Base-by-base conservation (phyloP, 2,329 filamentous ascomycete species). In the Ramichloridium luteum region DNA sequence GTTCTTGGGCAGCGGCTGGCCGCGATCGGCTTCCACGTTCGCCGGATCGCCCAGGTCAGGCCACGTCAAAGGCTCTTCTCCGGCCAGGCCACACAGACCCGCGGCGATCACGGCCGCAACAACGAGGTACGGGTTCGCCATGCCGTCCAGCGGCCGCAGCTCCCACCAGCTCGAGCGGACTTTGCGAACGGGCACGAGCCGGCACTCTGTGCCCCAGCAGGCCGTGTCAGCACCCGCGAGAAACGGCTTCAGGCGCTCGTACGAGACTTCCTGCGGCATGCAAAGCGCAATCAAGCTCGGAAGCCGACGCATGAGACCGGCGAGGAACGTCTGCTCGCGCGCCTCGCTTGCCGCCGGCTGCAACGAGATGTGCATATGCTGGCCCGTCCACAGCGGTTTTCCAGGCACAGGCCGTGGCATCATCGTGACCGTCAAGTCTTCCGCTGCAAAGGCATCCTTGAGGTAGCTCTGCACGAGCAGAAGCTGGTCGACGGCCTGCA, bases 151-250 rank as follows among this genome's bases (percentile, higher is more conserved):
- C 33, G 70, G 73, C 48, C 83, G 78, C 13, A 92, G 45, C 56
- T 92, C 83, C 78, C 81, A 39, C 23, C 26, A 25, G 13, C 20
- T 27, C 25, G 29, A 6, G 1, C 30, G 28, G 4, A 84, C 68
- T 50, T 78, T 76, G 9, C 82, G 70, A 6, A 92, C 61, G 1
- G 82, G 77, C 4, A 73, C 65, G 59, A 88, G 80, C 12, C 80
- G 73, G 53, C 90, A 90, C 56, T 90, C 76, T 4, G 74, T 80
- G 9, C 83, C 83, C 82, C 81, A 92, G 77, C 61, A 0, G 86
- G 70, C 75, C 77, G 86, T 5, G 74, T 70, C 0, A 80, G 80
- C n/a, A 80, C 80, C 0, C 80, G 70, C 82, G 81, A 90, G 36
- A 61, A 62, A n/a, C 80, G 70, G 32, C 84, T 75, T 2, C 59